These are phyloP conservation scores for Sugiyamaella pinicola DNA, from an alignment of 1,139 yeast species.

Conservation along the genomic window DNA sequence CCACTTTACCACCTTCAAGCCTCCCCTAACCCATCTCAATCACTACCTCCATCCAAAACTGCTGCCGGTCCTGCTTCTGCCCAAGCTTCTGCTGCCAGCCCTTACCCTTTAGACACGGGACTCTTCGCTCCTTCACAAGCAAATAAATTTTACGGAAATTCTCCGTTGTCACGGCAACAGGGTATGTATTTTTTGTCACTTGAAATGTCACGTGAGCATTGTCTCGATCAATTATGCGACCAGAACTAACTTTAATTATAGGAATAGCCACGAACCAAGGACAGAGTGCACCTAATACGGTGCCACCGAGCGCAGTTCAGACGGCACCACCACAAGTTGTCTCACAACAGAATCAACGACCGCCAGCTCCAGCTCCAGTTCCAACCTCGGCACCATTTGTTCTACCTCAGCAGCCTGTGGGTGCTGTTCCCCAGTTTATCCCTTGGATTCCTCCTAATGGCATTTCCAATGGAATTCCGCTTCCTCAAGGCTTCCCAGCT, in stretches of 20 bases:
- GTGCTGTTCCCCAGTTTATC: not conserved
- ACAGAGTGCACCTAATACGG: too few relatives aligned
- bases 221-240: too few relatives aligned
- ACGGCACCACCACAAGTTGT: too few relatives aligned
- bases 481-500: conserved; percentile 2
- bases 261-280: too few relatives aligned
- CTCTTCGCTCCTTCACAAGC: conserved; percentile 4
- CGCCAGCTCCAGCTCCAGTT: not conserved
- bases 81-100: conserved; percentile 1
- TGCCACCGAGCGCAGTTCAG: too few relatives aligned
- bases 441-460: conserved; percentile 4
- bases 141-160: conserved; percentile 1
- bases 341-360: not conserved
- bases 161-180: conserved; percentile 17
- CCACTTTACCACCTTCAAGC: not conserved
- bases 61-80: not conserved
- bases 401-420: too few relatives aligned
- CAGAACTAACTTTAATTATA: not conserved
- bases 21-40: not conserved
- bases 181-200: conserved; percentile 2
- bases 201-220: conserved; percentile 3
- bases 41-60: not conserved
- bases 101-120: not conserved
- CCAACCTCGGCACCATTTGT: not conserved
- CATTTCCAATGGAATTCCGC: not conserved